A percentile compares a stretch with the other conserved stretches of the same genome.
Conservation (phyloP, 495 filamentous ascomycete genomes). For the Talaromyces trachyspermus region DNA sequence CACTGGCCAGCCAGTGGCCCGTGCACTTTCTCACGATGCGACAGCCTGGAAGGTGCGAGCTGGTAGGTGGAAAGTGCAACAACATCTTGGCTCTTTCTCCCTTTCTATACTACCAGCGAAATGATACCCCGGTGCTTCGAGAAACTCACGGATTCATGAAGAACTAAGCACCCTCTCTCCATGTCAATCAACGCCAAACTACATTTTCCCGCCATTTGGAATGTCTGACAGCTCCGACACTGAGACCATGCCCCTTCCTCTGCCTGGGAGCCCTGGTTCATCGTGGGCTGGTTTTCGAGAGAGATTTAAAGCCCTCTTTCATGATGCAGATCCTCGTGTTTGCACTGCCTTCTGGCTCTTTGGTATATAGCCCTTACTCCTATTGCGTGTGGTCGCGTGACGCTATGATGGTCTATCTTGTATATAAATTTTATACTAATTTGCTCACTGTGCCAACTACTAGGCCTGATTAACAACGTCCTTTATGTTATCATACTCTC, state of each 20-base stretch:
- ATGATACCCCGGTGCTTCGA: too few relatives aligned
- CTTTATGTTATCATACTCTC: constrained; percentile 96
- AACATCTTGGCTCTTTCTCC: too few relatives aligned
- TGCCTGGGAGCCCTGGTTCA: constrained; percentile 67
- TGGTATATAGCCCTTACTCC: constrained; percentile 43
- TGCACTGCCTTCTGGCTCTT: constrained; percentile 87
- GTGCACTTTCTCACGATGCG: too few relatives aligned
- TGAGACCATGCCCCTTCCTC: constrained; percentile 44
- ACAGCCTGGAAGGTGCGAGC: too few relatives aligned
- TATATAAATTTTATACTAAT: not conserved
- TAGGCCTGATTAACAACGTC: constrained; percentile 95
- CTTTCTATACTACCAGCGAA: too few relatives aligned
- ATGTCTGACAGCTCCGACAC: constrained; percentile 3
- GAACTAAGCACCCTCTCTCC: too few relatives aligned
- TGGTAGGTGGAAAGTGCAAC: too few relatives aligned
- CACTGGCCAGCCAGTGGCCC: too few relatives aligned
- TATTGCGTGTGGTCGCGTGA: not conserved
- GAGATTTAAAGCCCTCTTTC: constrained; percentile 55
- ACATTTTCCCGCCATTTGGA: not conserved
- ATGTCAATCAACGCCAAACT: too few relatives aligned
- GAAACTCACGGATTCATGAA: too few relatives aligned
- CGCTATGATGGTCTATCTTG: not conserved
- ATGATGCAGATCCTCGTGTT: constrained; percentile 63
- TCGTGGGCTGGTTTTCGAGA: constrained; percentile 64
- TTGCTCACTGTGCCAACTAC: not conserved